Conservation (phyloP, 495 filamentous ascomycete species). For the Pyrenula aspistea region DNA sequence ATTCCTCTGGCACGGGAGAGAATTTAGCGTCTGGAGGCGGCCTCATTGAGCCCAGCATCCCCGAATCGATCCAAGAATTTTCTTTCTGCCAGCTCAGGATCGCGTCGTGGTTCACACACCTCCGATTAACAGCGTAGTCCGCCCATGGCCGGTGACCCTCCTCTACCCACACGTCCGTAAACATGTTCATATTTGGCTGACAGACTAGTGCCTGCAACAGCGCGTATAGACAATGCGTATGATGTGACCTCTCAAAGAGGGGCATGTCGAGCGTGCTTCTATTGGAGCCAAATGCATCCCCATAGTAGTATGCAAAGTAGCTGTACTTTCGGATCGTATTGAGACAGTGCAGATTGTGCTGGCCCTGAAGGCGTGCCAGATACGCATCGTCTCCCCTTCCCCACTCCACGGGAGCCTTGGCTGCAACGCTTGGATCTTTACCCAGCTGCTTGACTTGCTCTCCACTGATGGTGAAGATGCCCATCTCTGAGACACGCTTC, state of each 20-base stretch:
- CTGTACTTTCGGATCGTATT: slow-evolving; percentile 1
- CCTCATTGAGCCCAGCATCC: not conserved
- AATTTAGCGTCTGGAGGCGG: not conserved
- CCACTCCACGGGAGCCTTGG: not conserved
- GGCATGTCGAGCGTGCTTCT: not conserved
- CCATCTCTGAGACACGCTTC: not conserved
- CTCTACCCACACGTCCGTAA: not conserved
- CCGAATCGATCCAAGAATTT: not conserved
- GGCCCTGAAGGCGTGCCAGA: not conserved
- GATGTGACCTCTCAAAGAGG: not conserved
- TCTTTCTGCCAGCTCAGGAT: not conserved
- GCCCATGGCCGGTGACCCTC: not conserved
- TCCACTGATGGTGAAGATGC: not conserved
- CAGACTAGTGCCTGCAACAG: not conserved
- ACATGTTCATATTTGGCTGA: slow-evolving; percentile 1
- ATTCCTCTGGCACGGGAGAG: not conserved
- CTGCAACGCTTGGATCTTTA: not conserved
- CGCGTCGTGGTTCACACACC: not conserved
- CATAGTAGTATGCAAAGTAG: slow-evolving; percentile 1
- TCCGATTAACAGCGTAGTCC: not conserved
- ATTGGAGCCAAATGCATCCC: not conserved
- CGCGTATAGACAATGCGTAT: slow-evolving; percentile 1
- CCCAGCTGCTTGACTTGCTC: not conserved
- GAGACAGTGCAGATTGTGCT: slow-evolving; percentile 1
- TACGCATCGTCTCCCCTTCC: slow-evolving; percentile 2